A percentile compares a stretch with the other conserved stretches of the same genome.
These are phyloP conservation scores for Alloascoidea hylecoeti DNA, from an alignment of 805 yeast species.

Conservation along the genomic window DNA sequence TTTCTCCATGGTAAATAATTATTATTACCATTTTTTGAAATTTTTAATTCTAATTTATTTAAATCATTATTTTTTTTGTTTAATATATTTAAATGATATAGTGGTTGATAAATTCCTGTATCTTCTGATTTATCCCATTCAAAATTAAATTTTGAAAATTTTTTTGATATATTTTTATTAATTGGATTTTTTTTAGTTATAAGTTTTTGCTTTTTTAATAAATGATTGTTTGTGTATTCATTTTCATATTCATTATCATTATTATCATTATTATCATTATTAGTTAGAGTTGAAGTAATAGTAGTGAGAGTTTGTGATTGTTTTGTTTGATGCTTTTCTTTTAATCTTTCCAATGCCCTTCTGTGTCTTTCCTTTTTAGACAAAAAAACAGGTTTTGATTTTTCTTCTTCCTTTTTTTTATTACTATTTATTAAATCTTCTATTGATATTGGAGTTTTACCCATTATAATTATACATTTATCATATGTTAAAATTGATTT, in stretches of 20 bases:
- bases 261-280: conserved; percentile 1
- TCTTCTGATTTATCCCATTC: conserved; percentile 64
- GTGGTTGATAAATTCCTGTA: conserved; percentile 33
- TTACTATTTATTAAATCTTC: conserved; percentile 15
- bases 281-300: background rate
- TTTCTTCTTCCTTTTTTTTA: conserved; percentile 9
- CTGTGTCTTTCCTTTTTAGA: conserved; percentile 29
- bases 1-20: conserved; percentile 46
- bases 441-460: conserved; percentile 8
- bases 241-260: conserved; percentile 3
- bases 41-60: conserved; percentile 6
- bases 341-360: conserved; percentile 14
- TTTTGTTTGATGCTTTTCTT: conserved; percentile 3
- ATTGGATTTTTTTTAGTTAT: conserved; percentile 4
- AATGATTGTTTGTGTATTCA: conserved; percentile 4
- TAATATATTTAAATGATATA: conserved; percentile 11
- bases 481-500: background rate
- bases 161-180: conserved; percentile 7
- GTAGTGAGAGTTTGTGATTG: conserved; percentile 2
- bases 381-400: conserved; percentile 25
- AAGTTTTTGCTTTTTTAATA: conserved; percentile 8
- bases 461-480: background rate
- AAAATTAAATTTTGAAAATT: conserved; percentile 35
- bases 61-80: conserved; percentile 10
- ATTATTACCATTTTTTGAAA: conserved; percentile 8